Evolutionary conservation across 225 moss, liverwort and hornwort genomes (phyloP).

Genomic region (Climacium dendroides): DNA sequence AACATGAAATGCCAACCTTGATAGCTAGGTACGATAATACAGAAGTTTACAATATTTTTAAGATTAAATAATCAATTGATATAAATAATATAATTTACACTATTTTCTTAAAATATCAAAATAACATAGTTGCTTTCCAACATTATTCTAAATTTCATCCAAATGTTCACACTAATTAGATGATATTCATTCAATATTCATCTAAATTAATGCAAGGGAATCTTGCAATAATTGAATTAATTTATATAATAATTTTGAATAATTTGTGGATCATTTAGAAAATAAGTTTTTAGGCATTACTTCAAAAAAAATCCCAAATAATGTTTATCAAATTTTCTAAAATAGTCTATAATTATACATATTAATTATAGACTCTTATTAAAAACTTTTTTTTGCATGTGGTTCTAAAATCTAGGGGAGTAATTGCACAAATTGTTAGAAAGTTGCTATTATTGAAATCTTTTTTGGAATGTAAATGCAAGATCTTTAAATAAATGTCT

Average conservation of each 20-base stretch:
- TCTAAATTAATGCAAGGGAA: background rate
- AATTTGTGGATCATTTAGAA: background rate
- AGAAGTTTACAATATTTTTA: background rate
- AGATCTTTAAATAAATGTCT: background rate
- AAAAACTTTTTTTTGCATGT: background rate
- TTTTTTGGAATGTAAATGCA: background rate
- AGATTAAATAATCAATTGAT: background rate
- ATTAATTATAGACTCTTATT: background rate
- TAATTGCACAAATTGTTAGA: background rate
- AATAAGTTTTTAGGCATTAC: background rate
- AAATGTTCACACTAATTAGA: background rate
- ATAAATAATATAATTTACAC: background rate
- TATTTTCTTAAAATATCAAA: background rate
- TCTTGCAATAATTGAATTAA: background rate
- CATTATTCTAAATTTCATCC: background rate
- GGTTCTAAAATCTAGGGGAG: background rate
- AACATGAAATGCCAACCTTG: fast-evolving
- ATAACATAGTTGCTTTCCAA: background rate
- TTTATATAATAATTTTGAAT: background rate
- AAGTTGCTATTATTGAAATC: background rate
- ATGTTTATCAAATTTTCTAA: background rate
- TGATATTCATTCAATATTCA: background rate
- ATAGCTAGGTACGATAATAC: fast-evolving
- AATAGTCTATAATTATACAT: background rate
- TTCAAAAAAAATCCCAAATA: background rate